Conservation (phyloP, 73 alveolate genomes). For the Blepharisma stoltei region DNA sequence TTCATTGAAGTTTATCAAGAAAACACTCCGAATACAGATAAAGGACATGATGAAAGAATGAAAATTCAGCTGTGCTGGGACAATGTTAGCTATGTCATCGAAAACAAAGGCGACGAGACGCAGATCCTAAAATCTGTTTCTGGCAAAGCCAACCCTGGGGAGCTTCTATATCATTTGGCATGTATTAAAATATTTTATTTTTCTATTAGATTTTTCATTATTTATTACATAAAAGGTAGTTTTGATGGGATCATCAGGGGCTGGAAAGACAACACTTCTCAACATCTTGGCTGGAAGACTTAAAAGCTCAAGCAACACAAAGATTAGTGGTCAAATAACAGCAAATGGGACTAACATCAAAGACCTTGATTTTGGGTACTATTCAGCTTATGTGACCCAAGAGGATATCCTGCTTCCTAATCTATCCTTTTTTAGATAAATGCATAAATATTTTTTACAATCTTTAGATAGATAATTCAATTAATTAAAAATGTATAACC, state of each 20-base stretch:
- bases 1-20: too few relatives aligned
- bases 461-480: too few relatives aligned
- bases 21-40: too few relatives aligned
- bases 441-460: too few relatives aligned
- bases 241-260: constrained; percentile 67
- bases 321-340: constrained; percentile 28
- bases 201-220: too few relatives aligned
- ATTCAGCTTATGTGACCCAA: constrained; percentile 62
- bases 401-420: constrained; percentile 64
- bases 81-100: not conserved
- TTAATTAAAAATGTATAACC: too few relatives aligned
- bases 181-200: too few relatives aligned
- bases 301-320: not conserved
- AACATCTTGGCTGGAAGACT: constrained; percentile 46
- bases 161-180: too few relatives aligned
- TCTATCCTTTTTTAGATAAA: too few relatives aligned
- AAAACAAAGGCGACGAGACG: not conserved
- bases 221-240: not conserved
- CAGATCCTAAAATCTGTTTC: not conserved
- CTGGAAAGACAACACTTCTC: constrained; percentile 70
- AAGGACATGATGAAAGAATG: too few relatives aligned
- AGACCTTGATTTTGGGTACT: constrained; percentile 29
- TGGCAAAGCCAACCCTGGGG: constrained; percentile 26
- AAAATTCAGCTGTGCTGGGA: constrained; percentile 7
- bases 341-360: constrained; percentile 35